phyloP scores from a whole-genome alignment of 495 filamentous ascomycete genomes.

The Aspergillus hancockii region DNA sequence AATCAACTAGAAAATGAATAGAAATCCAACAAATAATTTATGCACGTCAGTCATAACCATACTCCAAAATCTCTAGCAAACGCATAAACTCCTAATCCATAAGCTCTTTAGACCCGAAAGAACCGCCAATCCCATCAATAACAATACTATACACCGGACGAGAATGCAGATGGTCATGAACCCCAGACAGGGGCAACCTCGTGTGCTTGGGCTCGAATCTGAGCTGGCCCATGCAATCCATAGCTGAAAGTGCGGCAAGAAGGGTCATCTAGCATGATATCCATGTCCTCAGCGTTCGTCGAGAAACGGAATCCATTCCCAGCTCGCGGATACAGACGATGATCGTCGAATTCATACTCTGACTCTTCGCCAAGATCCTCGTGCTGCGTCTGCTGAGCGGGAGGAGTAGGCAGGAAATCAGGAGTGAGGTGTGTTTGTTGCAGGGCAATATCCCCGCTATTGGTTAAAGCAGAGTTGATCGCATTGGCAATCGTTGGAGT shows the following conservation, averaged over 20 bases:
- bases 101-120: neutral
- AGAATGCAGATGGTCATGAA: neutral
- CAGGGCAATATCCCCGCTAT: slow-evolving; percentile 1
- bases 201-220: slow-evolving; percentile 11
- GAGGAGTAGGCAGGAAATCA: slow-evolving; percentile 4
- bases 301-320: slow-evolving; percentile 53
- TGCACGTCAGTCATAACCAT: neutral
- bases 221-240: slow-evolving; percentile 27
- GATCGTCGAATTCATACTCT: slow-evolving; percentile 45
- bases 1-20: neutral
- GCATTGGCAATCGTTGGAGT: slow-evolving; percentile 4
- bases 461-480: neutral
- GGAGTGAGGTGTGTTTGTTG: neutral
- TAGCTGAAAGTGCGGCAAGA: slow-evolving; percentile 48
- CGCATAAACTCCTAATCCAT: neutral
- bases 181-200: slow-evolving; percentile 14
- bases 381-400: slow-evolving; percentile 10
- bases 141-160: neutral
- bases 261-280: slow-evolving; percentile 46
- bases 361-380: slow-evolving; percentile 28
- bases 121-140: neutral
- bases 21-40: neutral
- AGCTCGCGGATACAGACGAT: slow-evolving; percentile 65
- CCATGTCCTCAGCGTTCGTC: slow-evolving; percentile 35
- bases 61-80: neutral